A percentile compares a stretch with the other conserved stretches of the same genome.
These are phyloP conservation scores for Moesziomyces globuligerus DNA, from an alignment of 1,284 basidiomycete genomes.

Conservation along the genomic window DNA sequence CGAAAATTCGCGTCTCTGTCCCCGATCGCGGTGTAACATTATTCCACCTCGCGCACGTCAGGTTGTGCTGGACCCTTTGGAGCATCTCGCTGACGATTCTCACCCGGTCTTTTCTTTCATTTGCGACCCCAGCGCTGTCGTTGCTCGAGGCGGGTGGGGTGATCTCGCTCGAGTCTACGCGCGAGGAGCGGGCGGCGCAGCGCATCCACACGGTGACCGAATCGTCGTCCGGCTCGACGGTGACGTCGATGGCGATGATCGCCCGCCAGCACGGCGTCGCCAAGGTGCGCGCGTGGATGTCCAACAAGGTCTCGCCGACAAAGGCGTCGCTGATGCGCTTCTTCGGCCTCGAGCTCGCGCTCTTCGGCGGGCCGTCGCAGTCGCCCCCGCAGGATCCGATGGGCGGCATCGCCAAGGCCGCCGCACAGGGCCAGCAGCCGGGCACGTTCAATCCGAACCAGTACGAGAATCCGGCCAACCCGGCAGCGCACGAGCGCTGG, in stretches of 20 bases:
- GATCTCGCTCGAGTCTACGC: conserved; percentile 30
- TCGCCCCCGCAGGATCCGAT: conserved; percentile 33
- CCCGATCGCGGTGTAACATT: neutral
- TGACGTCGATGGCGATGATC: conserved; percentile 49
- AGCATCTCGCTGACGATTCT: too few species aligned
- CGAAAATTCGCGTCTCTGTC: neutral
- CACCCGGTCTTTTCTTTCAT: neutral
- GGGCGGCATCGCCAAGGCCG: conserved; percentile 47
- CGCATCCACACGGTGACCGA: conserved; percentile 33
- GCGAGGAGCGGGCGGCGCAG: conserved; percentile 14
- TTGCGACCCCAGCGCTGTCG: conserved; percentile 16
- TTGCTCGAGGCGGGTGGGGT: conserved; percentile 36
- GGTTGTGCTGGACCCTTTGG: too few species aligned
- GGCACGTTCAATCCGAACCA: conserved; percentile 46
- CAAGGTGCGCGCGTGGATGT: conserved; percentile 39
- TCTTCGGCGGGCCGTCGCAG: conserved; percentile 53
- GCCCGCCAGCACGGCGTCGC: conserved; percentile 39
- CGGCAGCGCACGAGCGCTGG: conserved; percentile 39
- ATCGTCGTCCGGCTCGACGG: conserved; percentile 49
- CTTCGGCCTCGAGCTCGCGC: conserved; percentile 47
- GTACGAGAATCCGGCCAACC: conserved; percentile 45
- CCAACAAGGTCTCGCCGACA: conserved; percentile 48
- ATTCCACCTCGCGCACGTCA: neutral
- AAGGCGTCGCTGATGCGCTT: conserved; percentile 49
- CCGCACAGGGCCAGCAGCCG: conserved; percentile 17